These are phyloP conservation scores for Cryptococcus sp. DNA, from an alignment of 1,284 basidiomycete genomes.

Conservation along the genomic window DNA sequence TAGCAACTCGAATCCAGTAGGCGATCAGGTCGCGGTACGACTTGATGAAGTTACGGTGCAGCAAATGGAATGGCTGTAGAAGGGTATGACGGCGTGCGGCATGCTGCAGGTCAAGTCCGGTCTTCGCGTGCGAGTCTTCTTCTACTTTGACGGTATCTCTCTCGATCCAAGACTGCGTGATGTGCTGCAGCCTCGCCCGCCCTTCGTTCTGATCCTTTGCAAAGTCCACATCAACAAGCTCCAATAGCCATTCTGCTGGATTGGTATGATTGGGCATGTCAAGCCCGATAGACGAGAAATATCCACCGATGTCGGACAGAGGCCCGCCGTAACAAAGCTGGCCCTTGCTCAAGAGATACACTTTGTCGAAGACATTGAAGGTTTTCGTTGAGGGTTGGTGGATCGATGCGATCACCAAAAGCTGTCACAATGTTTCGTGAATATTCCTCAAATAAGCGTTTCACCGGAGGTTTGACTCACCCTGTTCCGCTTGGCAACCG, in stretches of 20 bases:
- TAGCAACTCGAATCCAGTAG: slow-evolving; percentile 63
- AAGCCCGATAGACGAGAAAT: slow-evolving; percentile 22
- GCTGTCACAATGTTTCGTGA: background rate
- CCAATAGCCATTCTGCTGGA: slow-evolving; percentile 37
- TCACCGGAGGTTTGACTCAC: slow-evolving; percentile 8
- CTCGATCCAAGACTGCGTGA: no score
- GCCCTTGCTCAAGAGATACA: slow-evolving; percentile 79
- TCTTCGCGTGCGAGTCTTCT: no score
- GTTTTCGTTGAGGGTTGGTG: slow-evolving; percentile 96
- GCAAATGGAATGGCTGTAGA: slow-evolving; percentile 3
- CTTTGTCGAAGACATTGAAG: slow-evolving; percentile 86
- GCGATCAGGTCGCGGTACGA: slow-evolving; percentile 57
- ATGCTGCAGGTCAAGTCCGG: no score
- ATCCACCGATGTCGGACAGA: slow-evolving; percentile 7
- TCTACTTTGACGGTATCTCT: no score
- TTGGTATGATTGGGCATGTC: slow-evolving; percentile 29
- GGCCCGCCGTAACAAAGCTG: slow-evolving; percentile 74
- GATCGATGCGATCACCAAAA: slow-evolving; percentile 75
- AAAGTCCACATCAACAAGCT: slow-evolving; percentile 39
- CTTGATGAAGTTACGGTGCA: slow-evolving; percentile 21
- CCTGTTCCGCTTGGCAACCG: slow-evolving; percentile 80
- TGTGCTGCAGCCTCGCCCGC: no score
- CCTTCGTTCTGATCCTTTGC: slow-evolving; percentile 1
- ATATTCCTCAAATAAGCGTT: no score
- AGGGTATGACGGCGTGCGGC: background rate